Percentiles rank a stretch among this genome's conserved stretches.
Conservation (phyloP, 352 stramenopile genomes). For the Halophytophthora polymorphica region DNA sequence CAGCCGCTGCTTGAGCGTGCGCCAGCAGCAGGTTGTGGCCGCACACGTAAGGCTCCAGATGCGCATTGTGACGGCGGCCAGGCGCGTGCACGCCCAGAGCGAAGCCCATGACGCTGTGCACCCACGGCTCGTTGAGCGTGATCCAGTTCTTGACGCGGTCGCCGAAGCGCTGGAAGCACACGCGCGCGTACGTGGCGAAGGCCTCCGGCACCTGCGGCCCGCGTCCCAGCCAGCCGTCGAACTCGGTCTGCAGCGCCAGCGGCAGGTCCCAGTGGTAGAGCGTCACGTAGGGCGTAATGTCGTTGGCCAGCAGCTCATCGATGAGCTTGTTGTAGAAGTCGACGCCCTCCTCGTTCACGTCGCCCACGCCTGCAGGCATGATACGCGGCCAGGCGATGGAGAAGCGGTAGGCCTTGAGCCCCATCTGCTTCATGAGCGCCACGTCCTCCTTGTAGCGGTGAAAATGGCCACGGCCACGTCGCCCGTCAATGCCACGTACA, state of each 20-base stretch:
- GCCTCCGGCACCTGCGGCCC: constrained; percentile 39
- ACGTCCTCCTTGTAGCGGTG: constrained; percentile 89
- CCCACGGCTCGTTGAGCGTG: constrained; percentile 92
- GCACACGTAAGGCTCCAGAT: constrained; percentile 79
- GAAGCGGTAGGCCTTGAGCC: constrained; percentile 89
- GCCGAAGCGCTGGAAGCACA: constrained; percentile 91
- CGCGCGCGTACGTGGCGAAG: constrained; percentile 84
- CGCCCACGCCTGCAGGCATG: constrained; percentile 71
- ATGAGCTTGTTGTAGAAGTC: constrained; percentile 91
- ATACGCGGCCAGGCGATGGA: constrained; percentile 93
- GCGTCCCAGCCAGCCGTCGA: constrained; percentile 60
- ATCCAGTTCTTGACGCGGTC: constrained; percentile 93
- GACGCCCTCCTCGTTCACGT: constrained; percentile 85
- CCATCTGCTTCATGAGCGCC: constrained; percentile 87
- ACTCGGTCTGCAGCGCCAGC: constrained; percentile 75
- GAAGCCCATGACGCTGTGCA: constrained; percentile 85
- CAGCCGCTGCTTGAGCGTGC: constrained; percentile 79
- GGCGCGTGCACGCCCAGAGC: constrained; percentile 85
- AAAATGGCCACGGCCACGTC: constrained; percentile 91
- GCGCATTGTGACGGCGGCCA: constrained; percentile 36
- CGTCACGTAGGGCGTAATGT: constrained; percentile 90
- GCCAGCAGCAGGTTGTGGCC: constrained; percentile 89
- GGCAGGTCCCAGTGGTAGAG: constrained; percentile 97
- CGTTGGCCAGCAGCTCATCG: constrained; percentile 73
- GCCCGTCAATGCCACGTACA: too few relatives aligned